Evolutionary conservation across 2,329 filamentous ascomycete genomes (phyloP), one percentile per base, ranked within the genome.

Genomic region (Fusarium globosum): DNA sequence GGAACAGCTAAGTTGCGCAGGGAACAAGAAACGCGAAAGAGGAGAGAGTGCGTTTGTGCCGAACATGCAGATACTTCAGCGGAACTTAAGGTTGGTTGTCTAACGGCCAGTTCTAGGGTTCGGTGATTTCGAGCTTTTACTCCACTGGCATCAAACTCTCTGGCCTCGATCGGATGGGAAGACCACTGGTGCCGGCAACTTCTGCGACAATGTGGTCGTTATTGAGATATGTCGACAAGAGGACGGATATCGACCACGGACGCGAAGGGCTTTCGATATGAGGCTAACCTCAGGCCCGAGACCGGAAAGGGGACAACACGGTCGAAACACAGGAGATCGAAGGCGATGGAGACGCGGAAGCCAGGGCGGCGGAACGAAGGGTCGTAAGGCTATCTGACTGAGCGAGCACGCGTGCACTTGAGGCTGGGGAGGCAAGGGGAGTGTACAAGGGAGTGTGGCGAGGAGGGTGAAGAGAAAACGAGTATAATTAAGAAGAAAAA

Each of bases 371-470:
- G 36, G 62, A 62, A 45, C 42, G 33, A 71, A 74, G 56, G 60
- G 63, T 65, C 38, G 64, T 30, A 39, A 56, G 66, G 49, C 52
- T 58, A 35, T 55, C 38, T 33, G 58, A 48, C 33, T 36, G 28
- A 59, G 58, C 69, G 56, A 55, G 72, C 56, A 58, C 63, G 69
- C 57, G 61, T 69, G 55, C 52, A 68, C 57, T 58, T 48, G 33
- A 38, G 58, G 51, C 42, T 70, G 52, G 48, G 43, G 26, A 69
- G 65, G 45, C 69, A 71, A 74, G 72, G 72, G 72, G 69, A 70
- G 36, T 52, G 57, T 57, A 64, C 58, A 69, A 75, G 72, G 72
- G 72, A 75, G 65, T 58, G 64, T 63, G 33, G 55, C 51, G 60
- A 49, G 42, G 60, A 30, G 55, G 39, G 61, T 36, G 6, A 30